Evolutionary conservation across 2,329 filamentous ascomycete species (phyloP).

Genomic region (Fusarium staphyleae): DNA sequence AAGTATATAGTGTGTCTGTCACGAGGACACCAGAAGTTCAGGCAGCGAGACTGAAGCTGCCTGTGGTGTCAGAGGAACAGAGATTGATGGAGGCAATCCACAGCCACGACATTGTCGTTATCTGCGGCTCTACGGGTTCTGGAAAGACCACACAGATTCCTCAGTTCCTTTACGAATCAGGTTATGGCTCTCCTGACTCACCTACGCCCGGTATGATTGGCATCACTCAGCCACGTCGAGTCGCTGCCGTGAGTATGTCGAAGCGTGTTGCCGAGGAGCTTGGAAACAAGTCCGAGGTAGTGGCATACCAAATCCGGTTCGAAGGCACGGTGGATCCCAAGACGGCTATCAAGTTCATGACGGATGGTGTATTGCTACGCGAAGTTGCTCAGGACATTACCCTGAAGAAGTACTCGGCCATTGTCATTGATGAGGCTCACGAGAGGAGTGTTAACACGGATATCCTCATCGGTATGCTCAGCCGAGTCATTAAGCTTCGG

Average conservation of each 20-base stretch:
- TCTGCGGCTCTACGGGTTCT: conserved; percentile 94
- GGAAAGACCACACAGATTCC: conserved; percentile 98
- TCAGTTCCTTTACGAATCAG: conserved; percentile 93
- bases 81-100: conserved; percentile 98
- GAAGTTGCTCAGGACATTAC: conserved; percentile 91
- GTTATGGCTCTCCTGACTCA: conserved; percentile 80
- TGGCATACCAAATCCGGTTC: conserved; percentile 95
- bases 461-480: conserved; percentile 96
- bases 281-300: conserved; percentile 75
- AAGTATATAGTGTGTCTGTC: conserved; percentile 78
- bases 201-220: conserved; percentile 92
- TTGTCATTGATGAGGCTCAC: conserved; percentile 96
- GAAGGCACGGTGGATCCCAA: conserved; percentile 81
- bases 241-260: conserved; percentile 96
- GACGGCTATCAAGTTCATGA: conserved; percentile 98
- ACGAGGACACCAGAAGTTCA: conserved; percentile 77
- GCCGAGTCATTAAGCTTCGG: conserved; percentile 85
- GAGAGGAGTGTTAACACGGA: conserved; percentile 98
- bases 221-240: conserved; percentile 91
- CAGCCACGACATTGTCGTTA: conserved; percentile 86
- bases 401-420: conserved; percentile 86
- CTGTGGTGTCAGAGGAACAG: conserved; percentile 94
- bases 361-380: conserved; percentile 91
- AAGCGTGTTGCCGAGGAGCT: conserved; percentile 89
- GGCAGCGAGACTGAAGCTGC: conserved; percentile 77